Evolutionary conservation across 805 yeast species (phyloP).

Genomic region (Saccharomycopsis schoenii): DNA sequence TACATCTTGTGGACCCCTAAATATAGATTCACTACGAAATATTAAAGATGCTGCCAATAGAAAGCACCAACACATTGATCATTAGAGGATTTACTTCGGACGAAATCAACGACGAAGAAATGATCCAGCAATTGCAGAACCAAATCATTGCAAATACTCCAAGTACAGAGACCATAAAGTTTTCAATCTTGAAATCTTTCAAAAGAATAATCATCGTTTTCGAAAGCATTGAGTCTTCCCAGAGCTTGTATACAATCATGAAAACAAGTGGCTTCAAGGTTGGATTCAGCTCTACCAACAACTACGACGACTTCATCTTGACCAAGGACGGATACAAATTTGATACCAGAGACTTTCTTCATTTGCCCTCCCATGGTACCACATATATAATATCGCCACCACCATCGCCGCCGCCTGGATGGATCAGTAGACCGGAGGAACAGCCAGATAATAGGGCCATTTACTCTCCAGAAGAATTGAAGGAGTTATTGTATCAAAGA

Average conservation of each 20-base stretch:
- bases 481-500: constrained; percentile 15
- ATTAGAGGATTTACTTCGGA: constrained; percentile 20
- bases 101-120: constrained; percentile 18
- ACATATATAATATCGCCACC: constrained; percentile 19
- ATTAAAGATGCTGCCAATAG: background rate
- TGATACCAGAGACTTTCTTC: constrained; percentile 16
- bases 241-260: constrained; percentile 8
- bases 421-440: constrained; percentile 14
- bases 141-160: constrained; percentile 20
- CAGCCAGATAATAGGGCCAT: constrained; percentile 15
- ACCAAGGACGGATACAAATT: constrained; percentile 14
- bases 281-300: constrained; percentile 14
- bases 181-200: constrained; percentile 23
- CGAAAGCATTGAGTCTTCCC: constrained; percentile 11
- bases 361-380: constrained; percentile 16
- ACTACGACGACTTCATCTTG: constrained; percentile 16
- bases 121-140: constrained; percentile 21
- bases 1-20: background rate
- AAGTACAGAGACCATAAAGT: constrained; percentile 20
- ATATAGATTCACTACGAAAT: background rate
- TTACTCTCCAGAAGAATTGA: constrained; percentile 15
- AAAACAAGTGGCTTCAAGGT: constrained; percentile 15
- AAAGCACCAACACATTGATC: constrained; percentile 24
- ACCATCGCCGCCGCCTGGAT: constrained; percentile 19
- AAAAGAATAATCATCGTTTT: constrained; percentile 23